phyloP scores from a whole-genome alignment of 495 filamentous ascomycete species.

The Podospora anserina region DNA sequence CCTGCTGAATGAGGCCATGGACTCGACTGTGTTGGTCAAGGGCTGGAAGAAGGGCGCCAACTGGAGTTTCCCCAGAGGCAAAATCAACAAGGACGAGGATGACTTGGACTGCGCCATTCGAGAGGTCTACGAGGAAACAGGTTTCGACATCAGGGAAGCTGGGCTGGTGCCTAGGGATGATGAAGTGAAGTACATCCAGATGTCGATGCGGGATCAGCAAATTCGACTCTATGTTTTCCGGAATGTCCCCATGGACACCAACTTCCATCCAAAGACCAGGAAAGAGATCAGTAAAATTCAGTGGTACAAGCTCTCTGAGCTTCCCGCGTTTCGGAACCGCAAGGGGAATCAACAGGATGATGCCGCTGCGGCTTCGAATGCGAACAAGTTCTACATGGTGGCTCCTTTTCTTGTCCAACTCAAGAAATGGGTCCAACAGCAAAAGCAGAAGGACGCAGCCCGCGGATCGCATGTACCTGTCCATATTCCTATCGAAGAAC shows the following conservation, averaged over 20 bases:
- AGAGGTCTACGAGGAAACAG: constrained; percentile 95
- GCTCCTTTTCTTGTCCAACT: constrained; percentile 82
- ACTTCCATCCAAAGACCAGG: constrained; percentile 83
- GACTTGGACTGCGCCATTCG: constrained; percentile 89
- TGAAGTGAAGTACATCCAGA: constrained; percentile 73
- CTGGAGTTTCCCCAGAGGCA: constrained; percentile 95
- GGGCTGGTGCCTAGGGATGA: constrained; percentile 67
- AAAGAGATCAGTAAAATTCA: constrained; percentile 96
- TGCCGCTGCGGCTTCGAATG: constrained; percentile 55
- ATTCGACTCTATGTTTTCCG: constrained; percentile 88
- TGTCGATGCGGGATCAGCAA: constrained; percentile 88
- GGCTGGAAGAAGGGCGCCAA: constrained; percentile 95
- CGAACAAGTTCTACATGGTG: constrained; percentile 96
- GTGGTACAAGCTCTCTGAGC: constrained; percentile 85
- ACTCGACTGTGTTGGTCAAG: constrained; percentile 85
- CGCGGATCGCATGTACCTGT: constrained; percentile 33
- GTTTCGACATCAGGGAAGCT: constrained; percentile 72
- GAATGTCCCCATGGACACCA: constrained; percentile 75
- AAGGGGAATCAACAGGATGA: constrained; percentile 48
- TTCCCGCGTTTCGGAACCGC: constrained; percentile 74
- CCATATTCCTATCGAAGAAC: constrained; percentile 34
- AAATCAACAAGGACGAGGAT: constrained; percentile 94
- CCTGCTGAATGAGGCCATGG: constrained; percentile 86
- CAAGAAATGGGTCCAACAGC: constrained; percentile 85
- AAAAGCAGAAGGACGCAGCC: constrained; percentile 63